A percentile compares a stretch with the other conserved stretches of the same genome.
These are phyloP conservation scores for Decorospora gaudefroyi DNA, from an alignment of 2,329 filamentous ascomycete species.

Conservation along the genomic window DNA sequence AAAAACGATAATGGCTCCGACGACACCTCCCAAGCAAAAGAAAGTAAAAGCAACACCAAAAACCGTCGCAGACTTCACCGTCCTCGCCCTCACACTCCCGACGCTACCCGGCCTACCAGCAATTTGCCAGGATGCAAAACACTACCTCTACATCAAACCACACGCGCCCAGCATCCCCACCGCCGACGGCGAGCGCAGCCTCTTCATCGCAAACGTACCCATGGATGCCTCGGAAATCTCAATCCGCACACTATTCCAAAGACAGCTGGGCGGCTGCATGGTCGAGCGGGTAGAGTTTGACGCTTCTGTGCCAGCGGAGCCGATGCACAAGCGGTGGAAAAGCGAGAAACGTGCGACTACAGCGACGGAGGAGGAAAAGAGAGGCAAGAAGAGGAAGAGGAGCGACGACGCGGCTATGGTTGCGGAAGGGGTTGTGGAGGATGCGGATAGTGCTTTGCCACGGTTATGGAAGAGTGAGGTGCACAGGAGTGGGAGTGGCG, in stretches of 20 bases:
- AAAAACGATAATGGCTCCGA: constrained; percentile 25
- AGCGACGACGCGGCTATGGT: constrained; percentile 39
- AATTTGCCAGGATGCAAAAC: constrained; percentile 59
- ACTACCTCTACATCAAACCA: constrained; percentile 84
- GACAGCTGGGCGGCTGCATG: constrained; percentile 73
- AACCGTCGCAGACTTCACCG: constrained; percentile 64
- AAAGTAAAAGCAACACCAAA: constrained; percentile 27
- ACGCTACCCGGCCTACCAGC: constrained; percentile 51
- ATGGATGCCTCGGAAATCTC: constrained; percentile 79
- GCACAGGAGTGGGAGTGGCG: constrained; percentile 74
- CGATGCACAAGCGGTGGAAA: constrained; percentile 57
- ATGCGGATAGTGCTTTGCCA: constrained; percentile 67
- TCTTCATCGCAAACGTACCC: constrained; percentile 91
- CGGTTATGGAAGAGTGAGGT: constrained; percentile 73
- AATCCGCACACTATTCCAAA: constrained; percentile 74
- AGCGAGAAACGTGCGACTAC: constrained; percentile 36
- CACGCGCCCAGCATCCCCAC: constrained; percentile 71
- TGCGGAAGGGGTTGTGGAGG: constrained; percentile 54
- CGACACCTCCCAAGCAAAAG: constrained; percentile 20
- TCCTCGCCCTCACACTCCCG: constrained; percentile 68
- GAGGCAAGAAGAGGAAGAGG: constrained; percentile 62
- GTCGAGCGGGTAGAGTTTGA: constrained; percentile 81
- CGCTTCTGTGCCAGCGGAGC: constrained; percentile 32
- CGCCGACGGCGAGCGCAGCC: constrained; percentile 72
- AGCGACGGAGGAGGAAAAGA: constrained; percentile 43